phyloP scores from a whole-genome alignment of 192 early-diverging fungal species.

The Gorgonomyces haynaldii region DNA sequence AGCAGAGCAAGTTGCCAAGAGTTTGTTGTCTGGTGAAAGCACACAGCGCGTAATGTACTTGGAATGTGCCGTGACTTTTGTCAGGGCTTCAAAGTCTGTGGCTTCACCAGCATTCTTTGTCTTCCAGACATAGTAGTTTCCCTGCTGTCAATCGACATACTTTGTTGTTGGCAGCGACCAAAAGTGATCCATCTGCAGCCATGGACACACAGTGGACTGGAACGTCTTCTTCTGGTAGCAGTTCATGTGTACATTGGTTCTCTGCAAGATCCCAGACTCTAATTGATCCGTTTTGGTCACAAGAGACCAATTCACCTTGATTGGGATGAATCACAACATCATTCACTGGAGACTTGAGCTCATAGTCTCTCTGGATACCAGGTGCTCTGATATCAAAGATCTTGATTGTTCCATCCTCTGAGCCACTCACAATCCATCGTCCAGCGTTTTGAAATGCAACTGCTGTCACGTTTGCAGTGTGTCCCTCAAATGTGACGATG shows the following conservation, averaged over 20 bases:
- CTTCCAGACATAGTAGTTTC: conserved; percentile 51
- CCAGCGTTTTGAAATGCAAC: conserved; percentile 46
- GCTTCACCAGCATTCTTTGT: conserved; percentile 31
- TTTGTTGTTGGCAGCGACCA: conserved; percentile 82
- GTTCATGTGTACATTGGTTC: conserved; percentile 44
- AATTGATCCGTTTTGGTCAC: conserved; percentile 44
- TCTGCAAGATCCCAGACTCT: conserved; percentile 52
- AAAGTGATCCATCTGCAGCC: conserved; percentile 64
- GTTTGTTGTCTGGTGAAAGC: conserved; percentile 69
- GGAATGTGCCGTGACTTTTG: conserved; percentile 62
- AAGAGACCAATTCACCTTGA: conserved; percentile 49
- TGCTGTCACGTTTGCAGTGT: conserved; percentile 43
- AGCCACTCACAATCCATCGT: conserved; percentile 44
- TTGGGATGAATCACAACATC: conserved; percentile 54
- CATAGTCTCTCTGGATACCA: conserved; percentile 44
- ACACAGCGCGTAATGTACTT: conserved; percentile 76
- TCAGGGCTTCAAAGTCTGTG: conserved; percentile 54
- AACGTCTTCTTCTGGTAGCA: conserved; percentile 66
- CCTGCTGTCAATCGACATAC: conserved; percentile 36
- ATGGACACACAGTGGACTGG: conserved; percentile 73
- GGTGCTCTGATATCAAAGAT: conserved; percentile 52
- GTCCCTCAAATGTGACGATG: conserved; percentile 43
- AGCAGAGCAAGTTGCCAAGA: conserved; percentile 74
- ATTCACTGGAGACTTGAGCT: conserved; percentile 44
- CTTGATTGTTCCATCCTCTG: conserved; percentile 51